These are phyloP conservation scores for Lumnitzera racemosa DNA, from an alignment of 345 rosid species.

Conservation along the genomic window DNA sequence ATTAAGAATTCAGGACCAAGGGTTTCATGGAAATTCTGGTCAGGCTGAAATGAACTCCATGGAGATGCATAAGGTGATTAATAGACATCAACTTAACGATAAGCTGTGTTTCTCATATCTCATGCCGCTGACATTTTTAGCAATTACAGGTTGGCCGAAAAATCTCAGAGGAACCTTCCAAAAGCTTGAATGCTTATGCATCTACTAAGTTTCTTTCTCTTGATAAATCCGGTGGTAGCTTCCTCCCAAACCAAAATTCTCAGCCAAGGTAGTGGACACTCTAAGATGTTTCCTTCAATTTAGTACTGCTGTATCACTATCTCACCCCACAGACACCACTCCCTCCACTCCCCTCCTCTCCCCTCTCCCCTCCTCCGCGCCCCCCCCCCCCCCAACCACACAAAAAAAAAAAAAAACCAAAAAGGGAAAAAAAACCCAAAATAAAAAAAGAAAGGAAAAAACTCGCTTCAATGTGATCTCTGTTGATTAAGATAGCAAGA, in stretches of 20 bases:
- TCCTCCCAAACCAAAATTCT: constrained; percentile 30
- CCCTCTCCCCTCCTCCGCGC: no score
- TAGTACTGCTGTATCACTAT: not conserved
- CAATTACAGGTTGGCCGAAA: constrained; percentile 32
- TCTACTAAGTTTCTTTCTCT: constrained; percentile 31
- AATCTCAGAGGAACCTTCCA: constrained; percentile 27
- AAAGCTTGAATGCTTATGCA: constrained; percentile 30
- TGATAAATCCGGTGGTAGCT: constrained; percentile 30
- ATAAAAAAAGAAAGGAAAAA: no score
- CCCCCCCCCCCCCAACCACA: no score
- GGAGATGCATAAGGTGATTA: constrained; percentile 46
- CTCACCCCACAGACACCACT: no score
- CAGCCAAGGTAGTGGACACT: constrained; percentile 44
- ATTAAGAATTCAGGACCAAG: constrained; percentile 22
- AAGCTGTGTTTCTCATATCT: not conserved
- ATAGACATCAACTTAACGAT: not conserved
- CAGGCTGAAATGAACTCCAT: constrained; percentile 29
- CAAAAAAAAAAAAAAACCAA: no score
- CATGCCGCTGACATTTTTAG: not conserved
- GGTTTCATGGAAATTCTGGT: constrained; percentile 23
- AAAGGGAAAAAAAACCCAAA: no score
- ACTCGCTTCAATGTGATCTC: not conserved
- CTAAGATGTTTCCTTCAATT: not conserved
- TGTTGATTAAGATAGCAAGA: no score
- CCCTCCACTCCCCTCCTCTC: no score